Conservation (phyloP, 495 filamentous ascomycete genomes). For the Aspergillus haitiensis region DNA sequence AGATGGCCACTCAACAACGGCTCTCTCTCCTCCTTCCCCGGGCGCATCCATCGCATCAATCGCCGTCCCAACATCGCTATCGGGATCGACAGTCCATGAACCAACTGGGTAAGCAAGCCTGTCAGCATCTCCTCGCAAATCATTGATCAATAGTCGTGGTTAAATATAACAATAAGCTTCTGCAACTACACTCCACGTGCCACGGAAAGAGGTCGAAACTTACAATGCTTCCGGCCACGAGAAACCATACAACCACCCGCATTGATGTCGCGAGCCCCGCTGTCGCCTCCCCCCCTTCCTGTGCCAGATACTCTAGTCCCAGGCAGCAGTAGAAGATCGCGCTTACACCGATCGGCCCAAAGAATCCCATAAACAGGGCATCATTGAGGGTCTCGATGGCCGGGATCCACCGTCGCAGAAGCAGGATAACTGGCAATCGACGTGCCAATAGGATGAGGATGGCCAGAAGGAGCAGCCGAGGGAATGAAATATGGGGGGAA, state of each 20-base stretch:
- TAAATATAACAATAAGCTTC: background rate
- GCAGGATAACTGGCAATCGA: background rate
- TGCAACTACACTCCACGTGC: background rate
- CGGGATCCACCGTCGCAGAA: background rate
- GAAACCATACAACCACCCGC: background rate
- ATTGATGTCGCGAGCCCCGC: background rate
- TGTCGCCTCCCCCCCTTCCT: background rate
- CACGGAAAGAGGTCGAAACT: background rate
- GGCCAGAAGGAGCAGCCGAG: background rate
- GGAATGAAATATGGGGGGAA: background rate
- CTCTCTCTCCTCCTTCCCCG: background rate
- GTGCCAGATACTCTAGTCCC: background rate
- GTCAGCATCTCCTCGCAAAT: background rate
- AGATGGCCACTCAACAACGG: too few relatives aligned
- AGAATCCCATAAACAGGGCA: background rate
- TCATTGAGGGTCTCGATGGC: background rate
- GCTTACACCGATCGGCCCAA: background rate
- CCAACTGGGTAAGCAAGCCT: background rate
- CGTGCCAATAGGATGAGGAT: background rate
- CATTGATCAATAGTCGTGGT: background rate
- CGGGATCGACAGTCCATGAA: background rate
- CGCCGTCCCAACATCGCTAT: background rate
- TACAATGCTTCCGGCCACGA: background rate
- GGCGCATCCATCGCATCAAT: background rate
- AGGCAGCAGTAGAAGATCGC: background rate